phyloP scores from a whole-genome alignment of 495 filamentous ascomycete species.

The Hamigera avellanea region DNA sequence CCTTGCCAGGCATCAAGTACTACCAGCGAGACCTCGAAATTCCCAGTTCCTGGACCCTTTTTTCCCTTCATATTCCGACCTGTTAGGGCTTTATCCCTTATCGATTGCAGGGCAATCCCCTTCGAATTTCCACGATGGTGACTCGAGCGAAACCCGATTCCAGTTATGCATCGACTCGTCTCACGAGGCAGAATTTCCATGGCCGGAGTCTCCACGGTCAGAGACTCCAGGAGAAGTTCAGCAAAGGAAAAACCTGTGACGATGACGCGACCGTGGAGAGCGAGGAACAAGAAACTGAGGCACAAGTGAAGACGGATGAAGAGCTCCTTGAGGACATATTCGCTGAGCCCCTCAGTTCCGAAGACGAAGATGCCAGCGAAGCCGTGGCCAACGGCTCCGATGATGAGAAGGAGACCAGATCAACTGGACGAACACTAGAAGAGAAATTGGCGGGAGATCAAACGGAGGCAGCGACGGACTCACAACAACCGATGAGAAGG shows the following conservation, averaged over 20 bases:
- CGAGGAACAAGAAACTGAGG: background rate
- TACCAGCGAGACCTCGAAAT: too few relatives aligned
- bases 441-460: constrained; percentile 11
- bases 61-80: background rate
- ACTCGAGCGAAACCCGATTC: constrained; percentile 13
- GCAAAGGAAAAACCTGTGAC: too few relatives aligned
- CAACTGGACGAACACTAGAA: constrained; percentile 8
- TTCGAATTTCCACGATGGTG: background rate
- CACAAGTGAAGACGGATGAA: background rate
- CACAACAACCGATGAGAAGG: background rate
- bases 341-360: constrained; percentile 20
- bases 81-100: too few relatives aligned
- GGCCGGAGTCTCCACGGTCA: too few relatives aligned
- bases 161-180: constrained; percentile 11
- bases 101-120: background rate
- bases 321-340: constrained; percentile 10
- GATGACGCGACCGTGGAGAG: background rate
- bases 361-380: constrained; percentile 13
- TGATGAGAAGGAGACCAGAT: constrained; percentile 3
- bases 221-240: too few relatives aligned
- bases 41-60: too few relatives aligned
- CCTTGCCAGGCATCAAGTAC: too few relatives aligned
- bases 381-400: constrained; percentile 2
- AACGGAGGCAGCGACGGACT: background rate
- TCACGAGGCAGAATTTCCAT: constrained; percentile 6